Evolutionary conservation across 176 grass and related monocot species (phyloP).

Genomic region (Hordeum marinum): DNA sequence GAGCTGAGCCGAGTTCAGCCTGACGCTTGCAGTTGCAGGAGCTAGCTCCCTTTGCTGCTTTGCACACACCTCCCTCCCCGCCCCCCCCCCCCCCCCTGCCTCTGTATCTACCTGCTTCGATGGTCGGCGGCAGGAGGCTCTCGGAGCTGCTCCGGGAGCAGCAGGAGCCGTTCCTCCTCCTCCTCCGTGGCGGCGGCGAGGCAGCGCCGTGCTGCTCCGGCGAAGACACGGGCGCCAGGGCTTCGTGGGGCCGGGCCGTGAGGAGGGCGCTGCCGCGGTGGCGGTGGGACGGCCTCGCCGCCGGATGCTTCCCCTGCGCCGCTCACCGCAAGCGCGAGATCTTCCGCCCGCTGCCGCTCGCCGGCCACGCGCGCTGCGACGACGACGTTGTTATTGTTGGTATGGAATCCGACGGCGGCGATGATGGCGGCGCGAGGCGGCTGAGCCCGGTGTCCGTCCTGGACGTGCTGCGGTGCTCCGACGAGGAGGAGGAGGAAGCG

Average conservation of each 20-base stretch:
- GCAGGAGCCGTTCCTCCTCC: constrained; percentile 76
- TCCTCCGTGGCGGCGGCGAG: background rate
- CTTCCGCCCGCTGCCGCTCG: constrained; percentile 19
- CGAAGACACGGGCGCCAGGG: background rate
- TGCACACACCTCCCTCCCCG: background rate
- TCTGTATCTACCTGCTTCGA: background rate
- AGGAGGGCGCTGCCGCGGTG: background rate
- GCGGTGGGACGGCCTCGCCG: background rate
- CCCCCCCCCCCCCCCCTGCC: too few species aligned
- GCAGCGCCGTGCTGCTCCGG: constrained; percentile 18
- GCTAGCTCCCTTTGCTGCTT: too few species aligned
- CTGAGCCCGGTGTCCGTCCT: constrained; percentile 85
- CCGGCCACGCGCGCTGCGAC: background rate
- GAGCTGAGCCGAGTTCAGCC: background rate
- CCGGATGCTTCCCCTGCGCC: constrained; percentile 12
- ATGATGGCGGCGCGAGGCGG: constrained; percentile 8
- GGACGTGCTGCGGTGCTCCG: constrained; percentile 41
- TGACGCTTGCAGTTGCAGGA: background rate
- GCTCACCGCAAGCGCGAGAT: background rate
- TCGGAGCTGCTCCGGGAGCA: constrained; percentile 74
- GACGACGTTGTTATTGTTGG: background rate
- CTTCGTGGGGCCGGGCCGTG: background rate
- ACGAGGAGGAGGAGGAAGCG: constrained; percentile 37
- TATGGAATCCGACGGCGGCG: background rate
- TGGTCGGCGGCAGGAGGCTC: constrained; percentile 40